These are phyloP conservation scores for Bacidia rubella DNA, from an alignment of 495 filamentous ascomycete genomes.

Conservation along the genomic window DNA sequence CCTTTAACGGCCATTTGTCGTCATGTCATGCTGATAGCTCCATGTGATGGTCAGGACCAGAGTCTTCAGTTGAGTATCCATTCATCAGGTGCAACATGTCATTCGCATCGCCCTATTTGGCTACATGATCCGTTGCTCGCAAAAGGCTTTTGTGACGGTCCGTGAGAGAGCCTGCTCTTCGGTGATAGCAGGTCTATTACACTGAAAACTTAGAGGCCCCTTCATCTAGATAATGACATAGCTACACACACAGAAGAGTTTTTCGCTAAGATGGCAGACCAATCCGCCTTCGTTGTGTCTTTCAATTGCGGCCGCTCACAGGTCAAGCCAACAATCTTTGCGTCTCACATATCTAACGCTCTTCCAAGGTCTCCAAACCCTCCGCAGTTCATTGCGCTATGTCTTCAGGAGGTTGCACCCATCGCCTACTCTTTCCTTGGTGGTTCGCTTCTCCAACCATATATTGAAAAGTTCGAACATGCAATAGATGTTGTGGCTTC, in stretches of 20 bases:
- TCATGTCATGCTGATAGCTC: too few relatives aligned
- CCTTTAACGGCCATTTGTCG: too few relatives aligned
- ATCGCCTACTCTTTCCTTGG: constrained; percentile 74
- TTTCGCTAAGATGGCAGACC: constrained; percentile 28
- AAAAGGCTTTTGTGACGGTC: too few relatives aligned
- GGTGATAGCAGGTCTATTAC: too few relatives aligned
- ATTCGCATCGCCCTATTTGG: too few relatives aligned
- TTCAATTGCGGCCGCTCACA: constrained; percentile 73
- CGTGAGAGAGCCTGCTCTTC: too few relatives aligned
- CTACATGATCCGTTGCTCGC: too few relatives aligned
- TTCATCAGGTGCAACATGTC: too few relatives aligned
- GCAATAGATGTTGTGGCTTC: constrained; percentile 56
- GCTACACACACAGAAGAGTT: not conserved
- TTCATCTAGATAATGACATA: not conserved
- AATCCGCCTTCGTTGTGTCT: constrained; percentile 61
- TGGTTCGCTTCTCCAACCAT: constrained; percentile 63
- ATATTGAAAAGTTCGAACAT: constrained; percentile 51
- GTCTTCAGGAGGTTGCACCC: constrained; percentile 83
- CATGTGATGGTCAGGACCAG: too few relatives aligned
- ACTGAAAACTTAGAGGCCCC: too few relatives aligned
- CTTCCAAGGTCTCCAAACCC: constrained; percentile 44
- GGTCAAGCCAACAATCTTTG: constrained; percentile 51
- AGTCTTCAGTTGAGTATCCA: too few relatives aligned
- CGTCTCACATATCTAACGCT: constrained; percentile 56
- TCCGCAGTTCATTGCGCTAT: constrained; percentile 61